Base-by-base conservation (phyloP, 2,329 filamentous ascomycete species). In the Colletotrichum sp. region DNA sequence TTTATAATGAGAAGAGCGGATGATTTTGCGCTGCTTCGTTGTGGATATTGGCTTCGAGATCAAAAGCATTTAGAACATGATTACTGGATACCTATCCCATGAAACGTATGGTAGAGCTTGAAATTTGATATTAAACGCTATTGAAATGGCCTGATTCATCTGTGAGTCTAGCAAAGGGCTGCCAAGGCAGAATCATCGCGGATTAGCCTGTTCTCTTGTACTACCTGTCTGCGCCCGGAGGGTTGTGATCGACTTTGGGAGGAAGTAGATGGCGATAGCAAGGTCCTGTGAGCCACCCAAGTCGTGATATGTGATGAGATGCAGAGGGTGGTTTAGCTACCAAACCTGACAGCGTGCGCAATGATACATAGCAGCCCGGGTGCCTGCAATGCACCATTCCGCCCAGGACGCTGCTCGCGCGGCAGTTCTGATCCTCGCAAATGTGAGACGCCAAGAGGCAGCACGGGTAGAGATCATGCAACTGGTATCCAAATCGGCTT, bases 1-100 rank as follows among this genome's bases (percentile, higher is more conserved):
- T 32, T 28, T 64, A 64, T 14, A 64, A 64, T 13, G 60, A 64
- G n/a, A 64, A 64, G 60, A 30, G 16, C 7, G 55, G 55, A 4
- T 26, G 21, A 13, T 3, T 52, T 52, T 52, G n/a, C 4, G 43
- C 43, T 52, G 43, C 43, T 52, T 52, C n/a, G 10, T 24, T 24
- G 43, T 21, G n/a, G n/a, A 52, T n/a, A 6, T 52, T 52, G 43
- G 43, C n/a, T 21, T 48, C 10, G 43, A 43, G 43, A 21, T 52
- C n/a, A 52, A 52, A 52, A 52, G 43, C 8, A 52, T 52, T 21
- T 52, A 21, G n/a, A 52, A 24, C 43, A 48, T 52, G n/a, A 24
- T 52, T 52, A 21, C 43, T 13, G 12, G 43, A 52, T 52, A 48
- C 39, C 39, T 48, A 13, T 52, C 43, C 43, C 43, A 52, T 52